phyloP scores from a whole-genome alignment of 345 rosid species.

The Ceriops decandra region DNA sequence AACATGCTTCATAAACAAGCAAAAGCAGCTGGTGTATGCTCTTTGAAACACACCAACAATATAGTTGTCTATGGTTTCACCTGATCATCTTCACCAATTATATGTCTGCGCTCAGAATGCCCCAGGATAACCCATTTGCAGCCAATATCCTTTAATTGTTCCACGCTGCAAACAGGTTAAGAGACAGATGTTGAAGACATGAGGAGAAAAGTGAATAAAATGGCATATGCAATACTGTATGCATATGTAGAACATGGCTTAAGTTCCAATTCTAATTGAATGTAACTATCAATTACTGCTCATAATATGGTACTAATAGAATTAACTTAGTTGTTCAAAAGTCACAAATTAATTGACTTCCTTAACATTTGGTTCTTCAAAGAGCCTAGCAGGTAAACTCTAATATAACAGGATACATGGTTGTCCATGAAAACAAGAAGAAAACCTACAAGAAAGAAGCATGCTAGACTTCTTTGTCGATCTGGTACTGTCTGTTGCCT shows the following conservation, averaged over 20 bases:
- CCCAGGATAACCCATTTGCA: conserved; percentile 98
- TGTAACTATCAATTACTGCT: too few species aligned
- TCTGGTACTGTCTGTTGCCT: too few species aligned
- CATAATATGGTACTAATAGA: too few species aligned
- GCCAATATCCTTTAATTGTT: conserved; percentile 86
- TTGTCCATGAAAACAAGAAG: too few species aligned
- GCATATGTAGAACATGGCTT: not conserved
- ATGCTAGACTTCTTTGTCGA: too few species aligned
- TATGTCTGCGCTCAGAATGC: conserved; percentile 91
- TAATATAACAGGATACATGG: too few species aligned
- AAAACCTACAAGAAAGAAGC: too few species aligned
- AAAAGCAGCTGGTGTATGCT: not conserved
- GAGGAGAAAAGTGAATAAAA: not conserved
- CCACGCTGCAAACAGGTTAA: conserved; percentile 52
- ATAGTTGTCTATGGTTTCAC: conserved; percentile 27
- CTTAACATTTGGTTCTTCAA: too few species aligned
- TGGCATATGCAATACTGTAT: not conserved
- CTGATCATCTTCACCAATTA: conserved; percentile 89
- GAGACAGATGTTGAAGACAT: not conserved
- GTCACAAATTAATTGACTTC: too few species aligned
- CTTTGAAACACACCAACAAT: too few species aligned
- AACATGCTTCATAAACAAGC: not conserved
- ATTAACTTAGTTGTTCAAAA: too few species aligned
- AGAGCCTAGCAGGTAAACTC: too few species aligned
- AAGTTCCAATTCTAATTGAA: not conserved